phyloP scores from a whole-genome alignment of 1,284 basidiomycete species.

The Ustilago loliicola region DNA sequence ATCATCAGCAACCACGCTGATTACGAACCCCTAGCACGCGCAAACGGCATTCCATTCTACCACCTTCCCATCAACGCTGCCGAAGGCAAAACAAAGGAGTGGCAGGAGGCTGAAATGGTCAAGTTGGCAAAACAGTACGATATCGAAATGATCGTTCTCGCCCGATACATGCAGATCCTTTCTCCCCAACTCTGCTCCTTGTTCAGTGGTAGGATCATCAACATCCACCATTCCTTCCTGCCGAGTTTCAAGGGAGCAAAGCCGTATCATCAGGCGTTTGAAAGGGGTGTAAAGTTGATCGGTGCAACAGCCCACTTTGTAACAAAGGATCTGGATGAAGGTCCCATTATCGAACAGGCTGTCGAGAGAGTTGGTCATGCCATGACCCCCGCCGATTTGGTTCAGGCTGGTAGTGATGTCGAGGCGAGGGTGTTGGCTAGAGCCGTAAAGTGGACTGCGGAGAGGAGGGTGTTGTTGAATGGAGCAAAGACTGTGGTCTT shows the following conservation, averaged over 20 bases:
- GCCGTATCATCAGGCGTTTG: constrained; percentile 69
- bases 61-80: constrained; percentile 65
- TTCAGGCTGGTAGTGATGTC: constrained; percentile 61
- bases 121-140: constrained; percentile 62
- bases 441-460: constrained; percentile 67
- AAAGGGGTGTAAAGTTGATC: constrained; percentile 67
- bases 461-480: constrained; percentile 65
- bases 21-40: constrained; percentile 59
- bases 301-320: constrained; percentile 69
- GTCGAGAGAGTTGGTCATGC: constrained; percentile 65
- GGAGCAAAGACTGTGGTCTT: constrained; percentile 68
- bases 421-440: constrained; percentile 65
- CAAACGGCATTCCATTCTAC: constrained; percentile 68
- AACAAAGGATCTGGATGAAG: constrained; percentile 66
- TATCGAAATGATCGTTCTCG: constrained; percentile 67
- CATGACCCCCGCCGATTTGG: constrained; percentile 58
- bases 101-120: constrained; percentile 67
- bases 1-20: constrained; percentile 69
- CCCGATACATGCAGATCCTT: constrained; percentile 69
- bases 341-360: constrained; percentile 69
- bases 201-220: constrained; percentile 64
- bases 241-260: constrained; percentile 68
- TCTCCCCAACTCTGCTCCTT: constrained; percentile 57
- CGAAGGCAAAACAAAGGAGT: constrained; percentile 66
- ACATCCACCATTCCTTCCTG: constrained; percentile 69